Evolutionary conservation across 2,329 filamentous ascomycete genomes (phyloP).

Genomic region (Canariomyces notabilis): DNA sequence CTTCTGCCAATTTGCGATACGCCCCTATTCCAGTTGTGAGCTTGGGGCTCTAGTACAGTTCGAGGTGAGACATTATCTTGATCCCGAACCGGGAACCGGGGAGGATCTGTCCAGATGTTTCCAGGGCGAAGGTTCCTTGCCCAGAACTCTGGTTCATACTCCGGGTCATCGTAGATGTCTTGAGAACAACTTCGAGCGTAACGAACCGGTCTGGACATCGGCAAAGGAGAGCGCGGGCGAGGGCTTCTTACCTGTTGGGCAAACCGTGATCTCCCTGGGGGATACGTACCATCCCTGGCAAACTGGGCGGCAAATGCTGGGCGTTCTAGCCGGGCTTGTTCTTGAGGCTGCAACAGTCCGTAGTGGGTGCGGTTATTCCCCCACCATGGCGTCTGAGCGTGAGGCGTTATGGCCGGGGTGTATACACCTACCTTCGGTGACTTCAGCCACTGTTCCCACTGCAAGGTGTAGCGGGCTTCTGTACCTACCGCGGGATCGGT

Average conservation of each 20-base stretch:
- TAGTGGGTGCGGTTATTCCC: constrained; percentile 5
- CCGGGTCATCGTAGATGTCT: constrained; percentile 1
- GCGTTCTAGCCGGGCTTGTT: constrained; percentile 4
- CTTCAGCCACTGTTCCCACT: neutral
- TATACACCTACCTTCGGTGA: neutral
- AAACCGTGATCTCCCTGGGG: neutral
- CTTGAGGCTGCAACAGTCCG: neutral
- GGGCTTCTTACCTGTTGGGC: neutral
- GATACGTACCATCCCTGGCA: neutral
- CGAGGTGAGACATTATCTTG: neutral
- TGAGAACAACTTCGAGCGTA: neutral
- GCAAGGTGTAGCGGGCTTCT: neutral
- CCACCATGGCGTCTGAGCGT: constrained; percentile 3
- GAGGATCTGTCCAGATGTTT: constrained; percentile 1
- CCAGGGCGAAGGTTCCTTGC: constrained; percentile 8
- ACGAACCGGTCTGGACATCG: neutral
- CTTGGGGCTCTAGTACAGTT: too few species aligned
- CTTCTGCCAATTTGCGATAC: neutral
- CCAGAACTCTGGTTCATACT: constrained; percentile 11
- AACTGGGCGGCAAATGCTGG: neutral
- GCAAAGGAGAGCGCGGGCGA: neutral
- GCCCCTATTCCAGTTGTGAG: neutral
- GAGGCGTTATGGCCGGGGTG: neutral
- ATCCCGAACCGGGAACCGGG: neutral
- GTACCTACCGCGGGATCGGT: neutral